Base-by-base conservation (phyloP, 2,329 filamentous ascomycete genomes). In the Talaromyces verruculosus region DNA sequence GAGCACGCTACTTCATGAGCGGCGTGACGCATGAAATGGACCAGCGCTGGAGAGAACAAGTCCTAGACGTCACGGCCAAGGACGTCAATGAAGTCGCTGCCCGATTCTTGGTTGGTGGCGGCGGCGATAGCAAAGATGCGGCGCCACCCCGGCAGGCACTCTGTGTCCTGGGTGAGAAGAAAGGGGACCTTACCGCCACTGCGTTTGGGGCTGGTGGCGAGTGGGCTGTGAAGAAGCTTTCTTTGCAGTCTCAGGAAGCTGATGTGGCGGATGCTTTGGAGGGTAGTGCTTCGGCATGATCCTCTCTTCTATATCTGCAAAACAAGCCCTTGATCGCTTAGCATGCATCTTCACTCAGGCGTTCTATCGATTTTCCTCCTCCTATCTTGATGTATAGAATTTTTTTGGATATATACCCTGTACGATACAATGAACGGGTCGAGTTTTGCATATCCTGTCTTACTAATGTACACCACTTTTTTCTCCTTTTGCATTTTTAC, bases 1-100 rank as follows among this genome's bases (percentile, higher is more conserved):
- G 94, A 41, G 91, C 96, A 88, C 85, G 87, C 51, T 85, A 89
- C 63, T 99, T 99, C 79, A 82, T 97, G 73, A 91, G 88, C 35
- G 93, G 93, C 13, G 85, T 99, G 41, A 92, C 91, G 1, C 87
- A 95, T 67, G 90, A 92, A 72, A 97, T 98, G 93, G 89, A 91
- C 74, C 93, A 97, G 80, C 85, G 82, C 72, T 88, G 92, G 76
- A 85, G 95, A 71, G 91, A 95, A 78, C 88, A 90, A 74, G 83
- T 99, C 65, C 84, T 99, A 3, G 94, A 97, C 76, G 93, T 97
- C 45, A 91, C 86, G 2, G 88, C 88, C 68, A 87, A 90, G 69
- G 89, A 97, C 71, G 91, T 99, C 10, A 88, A 89, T 68, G 84
- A 89, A 49, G 93, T 89, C 13, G 95, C 95, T 0, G 89, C 97